Base-by-base conservation (phyloP, 169 alveolate genomes). In the Plasmodium coatneyi region DNA sequence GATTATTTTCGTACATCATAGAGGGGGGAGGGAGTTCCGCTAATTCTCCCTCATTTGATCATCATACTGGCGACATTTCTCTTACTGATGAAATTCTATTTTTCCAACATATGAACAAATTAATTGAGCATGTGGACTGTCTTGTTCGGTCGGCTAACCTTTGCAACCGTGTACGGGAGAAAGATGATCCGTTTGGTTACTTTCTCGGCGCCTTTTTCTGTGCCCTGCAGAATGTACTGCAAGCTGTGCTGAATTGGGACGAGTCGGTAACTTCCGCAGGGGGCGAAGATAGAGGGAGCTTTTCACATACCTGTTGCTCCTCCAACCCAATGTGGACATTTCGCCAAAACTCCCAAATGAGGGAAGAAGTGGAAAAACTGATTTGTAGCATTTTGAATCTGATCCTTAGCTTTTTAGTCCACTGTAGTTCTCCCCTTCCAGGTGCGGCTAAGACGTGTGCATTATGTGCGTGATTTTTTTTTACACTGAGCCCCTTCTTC, bases 141-240 rank as follows among this genome's bases (percentile, higher is more conserved):
- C 49, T 82, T 5, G 49, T 82, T 70, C 71, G 72, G 43, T 28
- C 81, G 43, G 84, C 36, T 52, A 72, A 71, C 39, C 22, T 84
- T 16, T 43, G 39, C 22, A 60, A 46, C 36, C 32, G 36, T 49
- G 25, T n/a, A 39, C 19, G 19, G 16, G 54, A 32, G 39, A 30
- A 28, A 72, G 60, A 46, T 30, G 81, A 54, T n/a, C 72, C 41
- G 12, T 72, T 84, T 72, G 28, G 36, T 70, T 34, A 86, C 28
- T 89, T 89, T 56, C 89, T 89, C 81, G 66, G 90, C 36, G 32
- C 81, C 71, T 66, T 89, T 25, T 80, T 89, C 46, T 89, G 87
- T 30, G 80, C 71, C 52, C 52, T 89, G 72, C 71, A 43, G 79
- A 60, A n/a, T 79, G 43, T 89, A 2, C 36, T 83, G 82, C 71